Evolutionary conservation across 2,329 filamentous ascomycete genomes (phyloP), one percentile per base, ranked within the genome.

Genomic region (Monosporascus ibericus): DNA sequence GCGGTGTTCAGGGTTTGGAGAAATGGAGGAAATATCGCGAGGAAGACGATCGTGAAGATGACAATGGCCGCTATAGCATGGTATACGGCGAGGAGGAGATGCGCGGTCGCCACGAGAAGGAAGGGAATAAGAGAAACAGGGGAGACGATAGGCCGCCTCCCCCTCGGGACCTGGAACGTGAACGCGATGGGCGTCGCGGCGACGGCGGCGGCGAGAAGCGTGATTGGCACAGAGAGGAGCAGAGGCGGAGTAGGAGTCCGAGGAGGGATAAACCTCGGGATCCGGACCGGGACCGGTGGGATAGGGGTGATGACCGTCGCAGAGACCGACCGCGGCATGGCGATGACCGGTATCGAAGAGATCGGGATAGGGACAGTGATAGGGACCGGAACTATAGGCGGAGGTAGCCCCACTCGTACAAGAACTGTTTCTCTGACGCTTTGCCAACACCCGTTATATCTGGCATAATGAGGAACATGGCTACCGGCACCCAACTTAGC

Each of bases 11-110:
- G 52, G 86, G 87, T 57, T 75, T 99, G 53, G 92, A 97, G 73
- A 94, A 91, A 77, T 88, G 89, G 72, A 83, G 88, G 52, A 94
- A 97, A 63, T 99, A 97, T 67, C 81, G 90, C 55, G 82, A 83
- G n/a, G 79, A 85, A 37, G 80, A 81, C 22, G 75, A 78, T 17
- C 66, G 56, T 5, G 66, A 65, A 8, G 59, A 68, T 14, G 62
- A 68, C 2, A 69, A 68, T 8, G 69, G 79, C 49, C 75, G 78
- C 24, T 95, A 95, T 65, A 80, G 82, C 50, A 91, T 95, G 83
- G 85, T 96, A 0, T 89, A 95, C 66, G 87, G 90, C 55, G 84
- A 87, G 50, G 81, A 87, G 49, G 85, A 88, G 55, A 78, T 87
- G 69, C 77, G 76, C 48, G 75, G 75, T 24, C 73, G 75, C 25